These are phyloP conservation scores for Mucor piriformis DNA, from an alignment of 371 early-diverging fungal species.

Conservation along the genomic window DNA sequence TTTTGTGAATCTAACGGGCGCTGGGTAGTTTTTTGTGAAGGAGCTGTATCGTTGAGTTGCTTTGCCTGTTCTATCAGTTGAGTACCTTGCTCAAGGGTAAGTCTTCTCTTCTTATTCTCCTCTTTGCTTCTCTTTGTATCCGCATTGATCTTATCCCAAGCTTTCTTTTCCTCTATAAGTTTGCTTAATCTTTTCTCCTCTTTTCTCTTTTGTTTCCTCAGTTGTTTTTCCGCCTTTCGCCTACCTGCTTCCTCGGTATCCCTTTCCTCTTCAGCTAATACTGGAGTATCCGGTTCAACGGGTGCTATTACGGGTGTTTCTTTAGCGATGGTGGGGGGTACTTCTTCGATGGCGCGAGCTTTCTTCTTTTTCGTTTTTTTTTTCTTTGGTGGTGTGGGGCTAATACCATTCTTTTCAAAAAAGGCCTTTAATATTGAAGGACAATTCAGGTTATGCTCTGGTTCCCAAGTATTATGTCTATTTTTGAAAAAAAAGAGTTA, in stretches of 20 bases:
- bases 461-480: slow-evolving; percentile 31
- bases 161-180: background rate
- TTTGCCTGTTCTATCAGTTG: no score
- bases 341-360: no score
- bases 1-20: no score
- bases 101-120: no score
- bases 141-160: no score
- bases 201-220: background rate
- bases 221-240: background rate
- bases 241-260: background rate
- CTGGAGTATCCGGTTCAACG: no score
- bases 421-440: background rate
- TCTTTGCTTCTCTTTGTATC: no score
- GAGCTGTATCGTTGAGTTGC: no score
- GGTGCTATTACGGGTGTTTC: background rate
- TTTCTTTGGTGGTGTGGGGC: background rate
- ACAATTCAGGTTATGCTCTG: slow-evolving; percentile 28
- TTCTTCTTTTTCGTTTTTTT: background rate
- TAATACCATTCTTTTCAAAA: background rate
- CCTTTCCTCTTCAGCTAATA: no score
- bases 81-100: no score
- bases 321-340: no score
- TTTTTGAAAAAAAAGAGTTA: background rate
- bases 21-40: no score
- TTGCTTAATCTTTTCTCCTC: background rate